Conservation (phyloP, 2,329 filamentous ascomycete species). For the Verticillium albo-atrum region DNA sequence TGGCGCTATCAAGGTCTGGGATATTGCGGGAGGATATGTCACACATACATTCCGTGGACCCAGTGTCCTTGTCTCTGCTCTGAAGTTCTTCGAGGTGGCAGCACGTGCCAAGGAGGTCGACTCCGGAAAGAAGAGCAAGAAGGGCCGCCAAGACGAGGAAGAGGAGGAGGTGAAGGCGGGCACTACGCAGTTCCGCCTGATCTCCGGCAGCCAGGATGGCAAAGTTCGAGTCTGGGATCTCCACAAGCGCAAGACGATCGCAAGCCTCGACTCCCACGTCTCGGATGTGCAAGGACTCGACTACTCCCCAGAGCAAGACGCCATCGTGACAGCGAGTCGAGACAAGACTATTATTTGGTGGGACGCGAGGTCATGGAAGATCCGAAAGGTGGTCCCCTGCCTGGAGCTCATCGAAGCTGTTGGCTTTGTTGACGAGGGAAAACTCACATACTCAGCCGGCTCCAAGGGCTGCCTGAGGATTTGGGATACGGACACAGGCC, state of each 20-base stretch:
- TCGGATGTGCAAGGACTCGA: slow-evolving; percentile 88
- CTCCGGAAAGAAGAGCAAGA: slow-evolving; percentile 33
- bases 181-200: slow-evolving; percentile 66
- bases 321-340: slow-evolving; percentile 77
- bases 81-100: slow-evolving; percentile 81
- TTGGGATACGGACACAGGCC: slow-evolving; percentile 74
- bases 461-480: slow-evolving; percentile 77
- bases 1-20: slow-evolving; percentile 94
- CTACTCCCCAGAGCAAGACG: slow-evolving; percentile 70
- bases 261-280: slow-evolving; percentile 84
- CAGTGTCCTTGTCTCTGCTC: slow-evolving; percentile 82
- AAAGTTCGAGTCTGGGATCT: slow-evolving; percentile 91
- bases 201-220: slow-evolving; percentile 90
- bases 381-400: slow-evolving; percentile 73
- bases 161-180: slow-evolving; percentile 31
- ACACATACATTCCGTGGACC: slow-evolving; percentile 96
- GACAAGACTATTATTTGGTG: slow-evolving; percentile 94
- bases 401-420: slow-evolving; percentile 81
- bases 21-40: slow-evolving; percentile 82
- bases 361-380: slow-evolving; percentile 83
- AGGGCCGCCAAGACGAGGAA: slow-evolving; percentile 35
- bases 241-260: slow-evolving; percentile 72
- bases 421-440: slow-evolving; percentile 70
- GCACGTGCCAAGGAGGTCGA: slow-evolving; percentile 32
- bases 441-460: slow-evolving; percentile 76